Conservation (phyloP, 768 basidiomycete species). For the Suillus tomentosus region DNA sequence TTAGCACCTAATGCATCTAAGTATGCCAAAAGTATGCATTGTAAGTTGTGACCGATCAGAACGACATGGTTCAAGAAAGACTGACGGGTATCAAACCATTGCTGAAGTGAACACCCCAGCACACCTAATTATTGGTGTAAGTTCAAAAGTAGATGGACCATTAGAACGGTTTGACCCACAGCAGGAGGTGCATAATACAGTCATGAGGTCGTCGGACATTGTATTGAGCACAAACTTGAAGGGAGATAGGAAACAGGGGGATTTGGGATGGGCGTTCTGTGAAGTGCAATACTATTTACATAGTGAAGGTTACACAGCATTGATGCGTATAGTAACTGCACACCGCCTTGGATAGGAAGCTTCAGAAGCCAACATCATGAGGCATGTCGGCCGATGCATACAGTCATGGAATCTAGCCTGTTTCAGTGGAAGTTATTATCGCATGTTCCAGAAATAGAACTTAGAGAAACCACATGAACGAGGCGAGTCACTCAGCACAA, state of each 20-base stretch:
- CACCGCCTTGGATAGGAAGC: background rate
- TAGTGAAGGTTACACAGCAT: background rate
- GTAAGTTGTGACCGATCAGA: no score
- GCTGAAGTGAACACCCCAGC: background rate
- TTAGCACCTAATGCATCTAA: slow-evolving; percentile 7
- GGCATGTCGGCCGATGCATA: no score
- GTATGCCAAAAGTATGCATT: background rate
- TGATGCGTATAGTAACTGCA: background rate
- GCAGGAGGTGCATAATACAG: background rate
- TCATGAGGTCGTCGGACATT: background rate
- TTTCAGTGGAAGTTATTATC: no score
- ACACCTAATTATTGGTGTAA: background rate
- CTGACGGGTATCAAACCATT: slow-evolving; percentile 5
- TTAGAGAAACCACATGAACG: no score
- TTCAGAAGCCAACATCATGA: no score
- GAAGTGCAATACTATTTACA: background rate
- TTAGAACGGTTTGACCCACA: background rate
- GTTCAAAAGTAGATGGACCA: background rate
- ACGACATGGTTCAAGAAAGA: background rate
- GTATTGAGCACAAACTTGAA: background rate
- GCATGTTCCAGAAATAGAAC: no score
- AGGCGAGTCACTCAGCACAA: no score
- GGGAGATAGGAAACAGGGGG: background rate
- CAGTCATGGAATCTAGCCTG: no score
- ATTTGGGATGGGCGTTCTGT: background rate